Evolutionary conservation across 306 rosid species (phyloP).

Genomic region (Fragaria ananassa): DNA sequence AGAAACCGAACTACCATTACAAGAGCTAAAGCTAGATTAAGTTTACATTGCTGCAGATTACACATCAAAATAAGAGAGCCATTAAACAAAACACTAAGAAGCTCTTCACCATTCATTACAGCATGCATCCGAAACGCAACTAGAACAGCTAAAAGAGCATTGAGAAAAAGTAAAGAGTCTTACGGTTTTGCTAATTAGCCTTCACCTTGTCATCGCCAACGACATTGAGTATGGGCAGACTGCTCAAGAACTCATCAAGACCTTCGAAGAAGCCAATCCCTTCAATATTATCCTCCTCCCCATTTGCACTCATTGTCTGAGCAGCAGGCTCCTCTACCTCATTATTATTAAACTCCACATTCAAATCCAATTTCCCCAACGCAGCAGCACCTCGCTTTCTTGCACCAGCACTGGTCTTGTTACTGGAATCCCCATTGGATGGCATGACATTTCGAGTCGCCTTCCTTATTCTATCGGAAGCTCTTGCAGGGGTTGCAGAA

Average conservation of each 20-base stretch:
- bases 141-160: slow-evolving; percentile 40
- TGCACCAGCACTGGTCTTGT: slow-evolving; percentile 34
- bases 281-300: slow-evolving; percentile 78
- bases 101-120: slow-evolving; percentile 23
- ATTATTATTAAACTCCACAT: slow-evolving; percentile 91
- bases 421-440: slow-evolving; percentile 44
- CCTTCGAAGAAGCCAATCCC: slow-evolving; percentile 92
- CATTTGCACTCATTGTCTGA: slow-evolving; percentile 31
- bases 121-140: slow-evolving; percentile 9
- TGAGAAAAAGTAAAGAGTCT: slow-evolving; percentile 28
- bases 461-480: slow-evolving; percentile 41
- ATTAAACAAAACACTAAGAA: slow-evolving; percentile 21
- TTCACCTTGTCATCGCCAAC: slow-evolving; percentile 84
- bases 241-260: slow-evolving; percentile 86
- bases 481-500: slow-evolving; percentile 29
- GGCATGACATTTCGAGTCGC: slow-evolving; percentile 33
- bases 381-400: slow-evolving; percentile 64
- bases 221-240: slow-evolving; percentile 85
- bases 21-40: slow-evolving; percentile 14
- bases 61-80: slow-evolving; percentile 15
- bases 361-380: slow-evolving; percentile 85
- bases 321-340: slow-evolving; percentile 73
- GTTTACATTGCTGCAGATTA: slow-evolving; percentile 18
- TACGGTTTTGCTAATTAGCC: slow-evolving; percentile 51
- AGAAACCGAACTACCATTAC: background rate